Evolutionary conservation across 805 yeast species (phyloP).

Genomic region (Starmerella roubikii): DNA sequence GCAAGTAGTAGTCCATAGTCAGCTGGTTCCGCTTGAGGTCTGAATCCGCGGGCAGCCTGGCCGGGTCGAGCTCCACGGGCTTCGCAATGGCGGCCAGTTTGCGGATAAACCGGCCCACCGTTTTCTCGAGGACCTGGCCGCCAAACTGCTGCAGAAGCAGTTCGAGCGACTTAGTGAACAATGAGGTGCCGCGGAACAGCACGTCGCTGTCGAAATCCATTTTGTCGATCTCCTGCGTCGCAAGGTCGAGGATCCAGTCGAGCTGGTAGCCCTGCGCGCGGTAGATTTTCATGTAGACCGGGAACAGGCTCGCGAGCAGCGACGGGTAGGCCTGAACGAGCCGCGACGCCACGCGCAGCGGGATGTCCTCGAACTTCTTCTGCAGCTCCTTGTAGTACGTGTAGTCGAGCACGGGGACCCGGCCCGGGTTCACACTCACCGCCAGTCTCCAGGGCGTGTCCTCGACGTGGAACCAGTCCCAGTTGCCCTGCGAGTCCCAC

Average conservation of each 20-base stretch:
- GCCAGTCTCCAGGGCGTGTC: not conserved
- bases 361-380: constrained; percentile 34
- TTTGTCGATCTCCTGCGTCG: constrained; percentile 45
- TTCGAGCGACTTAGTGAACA: constrained; percentile 72
- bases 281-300: constrained; percentile 53
- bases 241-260: constrained; percentile 57
- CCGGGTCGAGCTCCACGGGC: constrained; percentile 70
- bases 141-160: constrained; percentile 65
- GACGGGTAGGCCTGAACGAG: constrained; percentile 14
- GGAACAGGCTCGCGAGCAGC: constrained; percentile 13
- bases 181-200: constrained; percentile 71
- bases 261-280: constrained; percentile 56
- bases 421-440: not conserved
- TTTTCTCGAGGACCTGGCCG: constrained; percentile 57
- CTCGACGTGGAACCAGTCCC: not conserved
- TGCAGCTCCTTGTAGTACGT: constrained; percentile 49
- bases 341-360: constrained; percentile 31
- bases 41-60: constrained; percentile 32
- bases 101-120: constrained; percentile 56
- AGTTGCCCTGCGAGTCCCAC: not conserved
- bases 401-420: constrained; percentile 32
- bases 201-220: constrained; percentile 33
- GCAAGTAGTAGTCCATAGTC: constrained; percentile 34
- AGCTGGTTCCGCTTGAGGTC: constrained; percentile 34
- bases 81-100: constrained; percentile 38